These are phyloP conservation scores for Stereocaulon alpinum DNA, from an alignment of 495 filamentous ascomycete species.

Conservation along the genomic window DNA sequence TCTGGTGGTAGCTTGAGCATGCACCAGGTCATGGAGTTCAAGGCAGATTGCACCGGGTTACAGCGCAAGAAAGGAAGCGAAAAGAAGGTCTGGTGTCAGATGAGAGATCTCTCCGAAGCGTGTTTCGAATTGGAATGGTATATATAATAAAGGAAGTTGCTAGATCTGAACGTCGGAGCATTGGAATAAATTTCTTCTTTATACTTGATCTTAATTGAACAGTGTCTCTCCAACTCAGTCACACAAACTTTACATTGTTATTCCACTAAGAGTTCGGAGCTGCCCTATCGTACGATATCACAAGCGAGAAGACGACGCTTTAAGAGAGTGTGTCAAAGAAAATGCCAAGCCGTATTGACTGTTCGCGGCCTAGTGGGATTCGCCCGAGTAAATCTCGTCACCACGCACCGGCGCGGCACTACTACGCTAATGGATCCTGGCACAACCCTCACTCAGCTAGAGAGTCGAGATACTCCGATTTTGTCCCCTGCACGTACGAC, in stretches of 20 bases:
- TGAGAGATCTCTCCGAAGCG: background rate
- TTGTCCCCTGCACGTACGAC: slow-evolving; percentile 24
- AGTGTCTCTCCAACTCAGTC: too few species aligned
- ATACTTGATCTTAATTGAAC: background rate
- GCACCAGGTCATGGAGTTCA: slow-evolving; percentile 2
- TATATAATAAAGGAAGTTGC: background rate
- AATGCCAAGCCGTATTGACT: slow-evolving; percentile 9
- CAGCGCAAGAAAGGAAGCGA: slow-evolving; percentile 5
- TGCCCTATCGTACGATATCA: background rate
- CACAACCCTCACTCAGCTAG: slow-evolving; percentile 15
- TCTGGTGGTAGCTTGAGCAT: background rate
- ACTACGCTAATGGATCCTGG: slow-evolving; percentile 19
- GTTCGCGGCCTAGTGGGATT: slow-evolving; percentile 11
- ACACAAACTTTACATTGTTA: background rate
- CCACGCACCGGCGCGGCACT: slow-evolving; percentile 7
- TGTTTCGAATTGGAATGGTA: background rate
- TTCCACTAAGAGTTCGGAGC: background rate
- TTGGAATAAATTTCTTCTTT: background rate
- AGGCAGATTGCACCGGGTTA: slow-evolving; percentile 1
- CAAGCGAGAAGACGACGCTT: background rate
- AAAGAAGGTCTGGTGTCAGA: background rate
- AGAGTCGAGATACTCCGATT: slow-evolving; percentile 22
- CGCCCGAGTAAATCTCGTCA: slow-evolving; percentile 7
- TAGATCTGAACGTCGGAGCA: background rate
- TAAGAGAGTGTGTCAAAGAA: background rate